These are phyloP conservation scores for Bretschneidera sinensis DNA, from an alignment of 345 rosid species.

Conservation along the genomic window DNA sequence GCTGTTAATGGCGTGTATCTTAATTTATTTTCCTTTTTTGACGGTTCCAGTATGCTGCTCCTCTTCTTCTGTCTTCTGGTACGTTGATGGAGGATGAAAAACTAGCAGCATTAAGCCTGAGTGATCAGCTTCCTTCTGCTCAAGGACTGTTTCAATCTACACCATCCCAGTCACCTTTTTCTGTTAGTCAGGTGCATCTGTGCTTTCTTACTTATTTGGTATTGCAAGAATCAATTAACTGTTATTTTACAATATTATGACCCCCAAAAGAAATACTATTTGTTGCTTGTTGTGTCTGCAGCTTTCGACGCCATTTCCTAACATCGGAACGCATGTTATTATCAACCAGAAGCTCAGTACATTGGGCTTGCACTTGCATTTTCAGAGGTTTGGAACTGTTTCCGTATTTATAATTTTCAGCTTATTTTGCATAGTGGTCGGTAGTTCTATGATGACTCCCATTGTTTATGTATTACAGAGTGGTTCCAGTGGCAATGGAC, in stretches of 20 bases:
- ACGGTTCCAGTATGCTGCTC: conserved; percentile 52
- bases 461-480: conserved; percentile 36
- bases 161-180: conserved; percentile 59
- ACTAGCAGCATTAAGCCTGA: conserved; percentile 56
- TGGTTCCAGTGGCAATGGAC: conserved; percentile 89
- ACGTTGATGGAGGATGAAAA: conserved; percentile 83
- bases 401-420: conserved; percentile 1
- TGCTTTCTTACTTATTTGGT: not conserved
- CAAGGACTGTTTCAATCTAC: conserved; percentile 82
- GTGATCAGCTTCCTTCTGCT: conserved; percentile 79
- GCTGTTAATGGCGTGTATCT: not conserved
- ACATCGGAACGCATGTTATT: conserved; percentile 73
- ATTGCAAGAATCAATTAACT: not conserved
- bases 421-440: not conserved
- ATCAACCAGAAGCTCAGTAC: conserved; percentile 72
- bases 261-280: conserved; percentile 9
- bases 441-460: not conserved
- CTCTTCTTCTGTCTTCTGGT: conserved; percentile 58
- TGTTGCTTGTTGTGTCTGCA: conserved; percentile 31
- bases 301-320: conserved; percentile 72
- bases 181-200: conserved; percentile 52
- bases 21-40: conserved; percentile 12
- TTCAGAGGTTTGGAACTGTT: conserved; percentile 70
- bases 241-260: not conserved
- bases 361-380: conserved; percentile 72